A percentile compares a stretch with the other conserved stretches of the same genome.
Evolutionary conservation across 2,329 filamentous ascomycete genomes (phyloP).

Genomic region (Microcyclospora tardicrescens): DNA sequence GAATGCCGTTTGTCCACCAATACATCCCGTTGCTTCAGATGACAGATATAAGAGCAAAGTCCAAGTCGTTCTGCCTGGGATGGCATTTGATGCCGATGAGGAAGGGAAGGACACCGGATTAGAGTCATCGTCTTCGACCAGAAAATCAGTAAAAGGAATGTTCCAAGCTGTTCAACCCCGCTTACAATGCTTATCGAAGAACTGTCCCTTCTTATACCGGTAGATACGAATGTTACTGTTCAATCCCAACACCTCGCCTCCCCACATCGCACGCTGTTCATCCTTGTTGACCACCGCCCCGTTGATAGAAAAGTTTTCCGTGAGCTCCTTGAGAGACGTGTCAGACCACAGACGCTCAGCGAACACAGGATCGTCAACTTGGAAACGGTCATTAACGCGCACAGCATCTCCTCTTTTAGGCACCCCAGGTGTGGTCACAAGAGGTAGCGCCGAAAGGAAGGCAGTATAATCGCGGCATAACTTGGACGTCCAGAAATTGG

Average conservation of each 20-base stretch:
- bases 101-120: conserved; percentile 54
- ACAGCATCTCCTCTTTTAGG: conserved; percentile 71
- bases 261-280: conserved; percentile 45
- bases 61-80: conserved; percentile 67
- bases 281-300: conserved; percentile 17
- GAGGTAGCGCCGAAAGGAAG: conserved; percentile 56
- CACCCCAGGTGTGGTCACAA: conserved; percentile 64
- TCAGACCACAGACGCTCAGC: conserved; percentile 62
- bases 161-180: conserved; percentile 11
- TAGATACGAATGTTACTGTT: conserved; percentile 86
- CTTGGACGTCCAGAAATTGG: conserved; percentile 59
- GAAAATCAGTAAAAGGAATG: not conserved
- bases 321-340: conserved; percentile 57
- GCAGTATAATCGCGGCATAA: conserved; percentile 65
- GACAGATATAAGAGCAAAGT: conserved; percentile 81
- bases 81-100: conserved; percentile 25
- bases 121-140: conserved; percentile 63
- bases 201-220: conserved; percentile 72
- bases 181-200: conserved; percentile 86
- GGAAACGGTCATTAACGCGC: conserved; percentile 80
- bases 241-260: conserved; percentile 67
- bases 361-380: conserved; percentile 63
- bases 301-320: conserved; percentile 26
- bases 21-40: conserved; percentile 57
- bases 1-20: conserved; percentile 84